A percentile compares a stretch with the other conserved stretches of the same genome.
Conservation (phyloP, 345 rosid genomes). For the Citrus sp. region DNA sequence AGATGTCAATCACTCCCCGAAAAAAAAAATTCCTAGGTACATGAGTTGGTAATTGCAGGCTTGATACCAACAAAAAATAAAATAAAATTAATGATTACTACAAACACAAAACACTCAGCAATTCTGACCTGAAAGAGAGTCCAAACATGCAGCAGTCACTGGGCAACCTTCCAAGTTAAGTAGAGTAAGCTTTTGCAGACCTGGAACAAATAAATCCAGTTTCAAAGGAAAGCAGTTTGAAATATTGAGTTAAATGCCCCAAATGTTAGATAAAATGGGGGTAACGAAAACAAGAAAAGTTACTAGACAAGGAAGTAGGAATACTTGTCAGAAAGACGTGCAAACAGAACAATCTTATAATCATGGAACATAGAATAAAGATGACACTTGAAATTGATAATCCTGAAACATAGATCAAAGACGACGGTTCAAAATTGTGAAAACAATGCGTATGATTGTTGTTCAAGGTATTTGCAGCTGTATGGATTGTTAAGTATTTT, state of each 20-base stretch:
- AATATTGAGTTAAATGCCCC: not conserved
- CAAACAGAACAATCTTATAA: not conserved
- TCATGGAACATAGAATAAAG: not conserved
- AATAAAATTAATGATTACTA: not conserved
- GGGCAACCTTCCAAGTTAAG: constrained; percentile 89
- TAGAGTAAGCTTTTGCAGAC: constrained; percentile 62
- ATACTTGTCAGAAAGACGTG: not conserved
- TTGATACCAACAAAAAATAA: not conserved
- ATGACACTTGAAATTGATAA: not conserved
- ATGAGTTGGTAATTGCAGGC: not conserved
- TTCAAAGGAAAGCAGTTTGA: not conserved
- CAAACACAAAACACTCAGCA: not conserved
- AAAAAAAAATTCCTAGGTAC: not conserved
- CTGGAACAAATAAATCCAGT: constrained; percentile 31
- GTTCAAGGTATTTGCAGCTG: not conserved
- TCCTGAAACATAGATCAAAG: no score
- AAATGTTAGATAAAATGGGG: not conserved
- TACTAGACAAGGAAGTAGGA: not conserved
- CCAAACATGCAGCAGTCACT: constrained; percentile 79
- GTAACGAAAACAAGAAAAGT: not conserved
- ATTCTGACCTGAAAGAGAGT: constrained; percentile 64
- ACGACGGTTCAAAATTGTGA: not conserved
- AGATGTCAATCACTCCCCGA: not conserved
- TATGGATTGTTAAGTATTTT: not conserved
- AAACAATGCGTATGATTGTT: no score